phyloP scores from a whole-genome alignment of 306 rosid species.

The Glycine latifolia region DNA sequence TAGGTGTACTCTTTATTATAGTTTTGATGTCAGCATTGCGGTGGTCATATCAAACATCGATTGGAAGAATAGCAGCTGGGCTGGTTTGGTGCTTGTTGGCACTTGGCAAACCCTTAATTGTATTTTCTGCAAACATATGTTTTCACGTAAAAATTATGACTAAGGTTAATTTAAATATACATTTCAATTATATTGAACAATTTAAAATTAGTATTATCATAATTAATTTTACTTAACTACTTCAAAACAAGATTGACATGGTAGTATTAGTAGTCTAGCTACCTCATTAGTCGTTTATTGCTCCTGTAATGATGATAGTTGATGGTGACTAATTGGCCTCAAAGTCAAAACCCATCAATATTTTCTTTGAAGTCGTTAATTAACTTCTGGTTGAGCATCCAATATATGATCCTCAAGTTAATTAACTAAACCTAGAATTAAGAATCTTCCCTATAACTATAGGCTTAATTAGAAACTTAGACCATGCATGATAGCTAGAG shows the following conservation, averaged over 20 bases:
- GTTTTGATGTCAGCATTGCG: not conserved
- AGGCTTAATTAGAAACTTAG: not conserved
- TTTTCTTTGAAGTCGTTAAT: slow-evolving; percentile 33
- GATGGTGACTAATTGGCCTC: not conserved
- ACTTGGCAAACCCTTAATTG: not conserved
- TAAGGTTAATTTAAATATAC: not conserved
- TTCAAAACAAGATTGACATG: not conserved
- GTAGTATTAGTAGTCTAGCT: not conserved
- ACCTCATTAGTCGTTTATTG: not conserved
- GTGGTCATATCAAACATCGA: not conserved
- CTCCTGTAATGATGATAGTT: not conserved
- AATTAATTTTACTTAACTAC: not conserved
- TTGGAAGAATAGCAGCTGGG: not conserved
- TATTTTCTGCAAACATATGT: not conserved
- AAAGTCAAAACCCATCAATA: slow-evolving; percentile 11
- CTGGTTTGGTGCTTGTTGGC: not conserved
- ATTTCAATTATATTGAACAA: not conserved
- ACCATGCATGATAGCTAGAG: not conserved
- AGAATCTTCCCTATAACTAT: not conserved
- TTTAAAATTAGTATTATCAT: not conserved
- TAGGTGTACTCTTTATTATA: not conserved
- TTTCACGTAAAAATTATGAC: not conserved
- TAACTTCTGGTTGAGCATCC: not conserved
- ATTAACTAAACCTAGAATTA: not conserved
- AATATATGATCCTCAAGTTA: not conserved